Evolutionary conservation across 1,284 basidiomycete species (phyloP), one percentile per base, ranked within the genome.

Genomic region (Ustilago loliicola): DNA sequence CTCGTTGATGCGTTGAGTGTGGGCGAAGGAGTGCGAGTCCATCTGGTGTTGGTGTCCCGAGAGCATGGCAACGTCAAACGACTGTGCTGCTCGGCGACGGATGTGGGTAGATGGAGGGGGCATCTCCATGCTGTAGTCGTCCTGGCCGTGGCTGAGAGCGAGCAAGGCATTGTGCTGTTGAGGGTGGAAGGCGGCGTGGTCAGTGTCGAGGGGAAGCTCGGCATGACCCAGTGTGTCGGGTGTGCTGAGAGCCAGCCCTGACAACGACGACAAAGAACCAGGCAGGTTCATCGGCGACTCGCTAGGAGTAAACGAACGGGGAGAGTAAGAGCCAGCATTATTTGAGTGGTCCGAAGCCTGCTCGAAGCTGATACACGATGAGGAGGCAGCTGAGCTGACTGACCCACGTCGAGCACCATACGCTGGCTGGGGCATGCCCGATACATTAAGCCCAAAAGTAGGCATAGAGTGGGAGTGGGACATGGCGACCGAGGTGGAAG

Each of bases 161-260:
- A 78, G 56, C 50, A 78, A 48, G 5, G 76, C 76, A 13, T 78
- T 69, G 67, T 78, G 76, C 47, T 75, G 76, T 32, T 71, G 59
- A 52, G 67, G 65, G 25, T 65, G 47, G 54, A 78, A 78, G 0
- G 70, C 56, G 3, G 66, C 25, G 47, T 74, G 63, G 15, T 66
- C 61, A 21, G 58, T 17, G 27, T 67, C 61, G 34, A 38, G 47
- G 23, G 50, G 59, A 7, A 77, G 58, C 15, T 79, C 71, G 32
- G 62, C 48, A 27, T 68, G 63, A 11, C 47, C 60, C 9, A 50
- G 54, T 11, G 67, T 51, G 8, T 69, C 71, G 32, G 77, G 75
- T 2, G 77, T 77, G 13, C 66, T 63, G 48, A 80, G 61, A 2
- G 77, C 74, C 9, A 80, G 47, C 21, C 77, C 77, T 2, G 77